Base-by-base conservation (phyloP, 2,329 filamentous ascomycete species). In the Talaromyces funiculosus region DNA sequence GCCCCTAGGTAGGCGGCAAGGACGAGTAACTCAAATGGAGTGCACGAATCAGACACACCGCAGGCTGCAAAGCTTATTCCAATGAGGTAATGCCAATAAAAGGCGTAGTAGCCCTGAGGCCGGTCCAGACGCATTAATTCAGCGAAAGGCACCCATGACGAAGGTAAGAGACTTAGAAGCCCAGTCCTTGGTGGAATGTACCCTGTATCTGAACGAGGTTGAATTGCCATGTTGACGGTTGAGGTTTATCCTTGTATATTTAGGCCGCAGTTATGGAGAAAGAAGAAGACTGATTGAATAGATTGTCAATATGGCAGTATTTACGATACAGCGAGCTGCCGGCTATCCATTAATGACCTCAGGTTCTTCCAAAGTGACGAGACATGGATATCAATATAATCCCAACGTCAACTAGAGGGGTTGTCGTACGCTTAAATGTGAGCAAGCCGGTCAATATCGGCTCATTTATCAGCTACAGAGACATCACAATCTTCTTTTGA, bases 1-100 rank as follows among this genome's bases (percentile, higher is more conserved):
- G 85, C 80, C 68, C 89, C 84, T 76, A 95, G 94, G 53, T 94
- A 82, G 3, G 71, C 69, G 90, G 85, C 12, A 86, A 79, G 4
- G 79, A 71, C 12, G 0, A 88, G 85, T 1, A 84, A 71, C 2
- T 86, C 76, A 67, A 87, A 81, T 0, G 89, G 88, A 1, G 74
- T 72, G 2, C 84, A 79, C 68, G 92, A 81, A 0, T 89, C 87
- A 20, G 55, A 20, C 16, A 29, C 9, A 10, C 26, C 45, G 24
- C 37, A 53, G 1, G 90, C 90, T 0, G 90, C 90, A 69, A 94
- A 81, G 2, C 94, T 81, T 0, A 90, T 92, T 60, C 90, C 92
- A 78, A 92, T 95, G 12, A 94, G 79, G 69, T 90, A 93, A 29
- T 90, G 91, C 67, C 92, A 89, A 78, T 88, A 93, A 63, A 96